Evolutionary conservation across 768 basidiomycete genomes (phyloP).

Genomic region (Sarcodon sp.): DNA sequence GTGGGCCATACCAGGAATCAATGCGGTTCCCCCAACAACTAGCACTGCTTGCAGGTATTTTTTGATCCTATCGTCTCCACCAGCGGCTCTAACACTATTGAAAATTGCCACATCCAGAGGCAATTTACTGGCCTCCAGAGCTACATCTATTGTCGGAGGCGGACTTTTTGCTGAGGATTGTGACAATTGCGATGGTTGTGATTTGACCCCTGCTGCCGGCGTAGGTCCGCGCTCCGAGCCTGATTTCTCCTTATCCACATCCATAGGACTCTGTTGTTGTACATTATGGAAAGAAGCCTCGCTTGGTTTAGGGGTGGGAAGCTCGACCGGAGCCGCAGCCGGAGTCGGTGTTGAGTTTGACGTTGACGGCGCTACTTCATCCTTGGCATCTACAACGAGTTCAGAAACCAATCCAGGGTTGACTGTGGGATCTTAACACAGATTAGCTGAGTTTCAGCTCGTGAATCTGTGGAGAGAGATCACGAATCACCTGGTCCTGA

Average conservation of each 20-base stretch:
- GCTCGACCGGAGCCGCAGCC: too few relatives aligned
- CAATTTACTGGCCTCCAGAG: constrained; percentile 77
- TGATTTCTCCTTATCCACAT: neutral
- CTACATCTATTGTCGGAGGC: constrained; percentile 49
- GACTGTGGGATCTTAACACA: too few relatives aligned
- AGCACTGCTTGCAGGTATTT: constrained; percentile 83
- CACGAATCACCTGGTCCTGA: neutral
- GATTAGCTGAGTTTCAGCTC: too few relatives aligned
- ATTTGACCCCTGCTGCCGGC: constrained; percentile 1
- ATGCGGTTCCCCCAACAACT: constrained; percentile 75
- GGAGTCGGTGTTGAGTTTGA: too few relatives aligned
- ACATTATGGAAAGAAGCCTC: too few relatives aligned
- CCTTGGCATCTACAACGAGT: too few relatives aligned
- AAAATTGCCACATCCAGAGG: constrained; percentile 90
- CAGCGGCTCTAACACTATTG: constrained; percentile 81
- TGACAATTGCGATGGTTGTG: neutral
- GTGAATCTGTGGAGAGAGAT: too few relatives aligned
- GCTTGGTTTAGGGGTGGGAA: too few relatives aligned
- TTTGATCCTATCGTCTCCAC: constrained; percentile 80
- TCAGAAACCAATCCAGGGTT: too few relatives aligned
- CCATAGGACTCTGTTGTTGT: neutral
- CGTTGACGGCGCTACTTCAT: too few relatives aligned
- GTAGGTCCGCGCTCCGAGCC: neutral
- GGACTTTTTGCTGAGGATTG: neutral
- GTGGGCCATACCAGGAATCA: constrained; percentile 72